Conservation (phyloP, 1,284 basidiomycete genomes). For the Anthracocystis panici-leucophaei region DNA sequence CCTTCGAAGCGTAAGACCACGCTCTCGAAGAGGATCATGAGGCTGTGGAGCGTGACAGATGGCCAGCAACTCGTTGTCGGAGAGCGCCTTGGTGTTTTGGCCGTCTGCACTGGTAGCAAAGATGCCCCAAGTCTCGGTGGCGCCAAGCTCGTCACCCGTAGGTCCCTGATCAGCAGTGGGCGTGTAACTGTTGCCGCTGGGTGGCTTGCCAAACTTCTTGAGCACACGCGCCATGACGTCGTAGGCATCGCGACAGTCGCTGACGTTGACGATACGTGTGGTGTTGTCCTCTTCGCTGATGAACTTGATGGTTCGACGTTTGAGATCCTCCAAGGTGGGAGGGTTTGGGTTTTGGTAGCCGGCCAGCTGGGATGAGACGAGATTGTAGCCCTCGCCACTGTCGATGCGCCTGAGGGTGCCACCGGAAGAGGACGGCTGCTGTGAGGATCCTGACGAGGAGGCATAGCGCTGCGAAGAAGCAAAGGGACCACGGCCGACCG, state of each 20-base stretch:
- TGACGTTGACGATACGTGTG: constrained; percentile 63
- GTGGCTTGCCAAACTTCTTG: constrained; percentile 62
- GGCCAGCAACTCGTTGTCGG: constrained; percentile 78
- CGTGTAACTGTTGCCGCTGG: constrained; percentile 57
- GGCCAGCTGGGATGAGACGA: constrained; percentile 14
- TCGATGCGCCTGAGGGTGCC: constrained; percentile 38
- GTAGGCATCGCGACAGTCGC: constrained; percentile 62
- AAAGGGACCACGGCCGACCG: constrained; percentile 62
- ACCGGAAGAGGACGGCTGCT: constrained; percentile 23
- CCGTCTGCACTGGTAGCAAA: constrained; percentile 61
- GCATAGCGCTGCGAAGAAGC: constrained; percentile 34
- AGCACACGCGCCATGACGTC: constrained; percentile 67
- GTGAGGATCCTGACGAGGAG: constrained; percentile 28
- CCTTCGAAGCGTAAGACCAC: constrained; percentile 78
- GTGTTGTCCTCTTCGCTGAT: constrained; percentile 65
- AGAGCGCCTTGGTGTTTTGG: constrained; percentile 61
- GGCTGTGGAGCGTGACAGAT: constrained; percentile 87
- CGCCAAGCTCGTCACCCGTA: constrained; percentile 43
- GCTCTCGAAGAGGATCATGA: constrained; percentile 81
- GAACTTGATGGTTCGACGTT: constrained; percentile 67
- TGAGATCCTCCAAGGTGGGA: constrained; percentile 60
- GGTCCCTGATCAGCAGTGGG: constrained; percentile 61
- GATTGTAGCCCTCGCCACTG: constrained; percentile 48
- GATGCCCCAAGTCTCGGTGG: constrained; percentile 61
- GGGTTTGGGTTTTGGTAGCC: constrained; percentile 31